A percentile compares a stretch with the other conserved stretches of the same genome.
Conservation (phyloP, 108 stramenopile species). For the Skeletonema grethae region DNA sequence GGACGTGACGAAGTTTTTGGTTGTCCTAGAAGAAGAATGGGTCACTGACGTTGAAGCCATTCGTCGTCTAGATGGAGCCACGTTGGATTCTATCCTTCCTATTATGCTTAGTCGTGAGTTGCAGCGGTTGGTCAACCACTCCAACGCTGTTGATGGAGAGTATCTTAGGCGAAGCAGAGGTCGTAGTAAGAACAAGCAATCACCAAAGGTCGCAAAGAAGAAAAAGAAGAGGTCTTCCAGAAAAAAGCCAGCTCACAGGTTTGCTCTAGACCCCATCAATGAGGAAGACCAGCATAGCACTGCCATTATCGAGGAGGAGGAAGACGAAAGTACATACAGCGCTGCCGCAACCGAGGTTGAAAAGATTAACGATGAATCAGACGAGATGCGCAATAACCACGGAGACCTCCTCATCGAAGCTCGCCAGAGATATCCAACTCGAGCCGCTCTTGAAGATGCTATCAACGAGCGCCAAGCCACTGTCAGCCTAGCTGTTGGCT, state of each 20-base stretch:
- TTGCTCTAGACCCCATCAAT: conserved; percentile 13
- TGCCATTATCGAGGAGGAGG: not conserved
- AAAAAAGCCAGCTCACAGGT: conserved; percentile 6
- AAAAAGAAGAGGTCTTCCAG: conserved; percentile 37
- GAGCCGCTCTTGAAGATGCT: conserved; percentile 43
- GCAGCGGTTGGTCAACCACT: conserved; percentile 37
- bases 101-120: conserved; percentile 48
- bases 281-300: not conserved
- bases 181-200: conserved; percentile 9
- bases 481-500: conserved; percentile 41
- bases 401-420: conserved; percentile 42
- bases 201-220: conserved; percentile 23
- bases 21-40: conserved; percentile 47
- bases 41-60: conserved; percentile 52
- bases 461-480: conserved; percentile 36
- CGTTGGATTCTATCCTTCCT: conserved; percentile 41
- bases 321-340: conserved; percentile 11
- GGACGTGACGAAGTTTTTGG: conserved; percentile 37
- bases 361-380: not conserved
- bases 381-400: conserved; percentile 29
- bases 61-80: conserved; percentile 40
- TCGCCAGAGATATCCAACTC: conserved; percentile 40
- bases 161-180: conserved; percentile 21
- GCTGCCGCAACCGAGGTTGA: conserved; percentile 16
- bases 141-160: conserved; percentile 43